phyloP scores from a whole-genome alignment of 495 filamentous ascomycete species.

The Lepraria neglecta region DNA sequence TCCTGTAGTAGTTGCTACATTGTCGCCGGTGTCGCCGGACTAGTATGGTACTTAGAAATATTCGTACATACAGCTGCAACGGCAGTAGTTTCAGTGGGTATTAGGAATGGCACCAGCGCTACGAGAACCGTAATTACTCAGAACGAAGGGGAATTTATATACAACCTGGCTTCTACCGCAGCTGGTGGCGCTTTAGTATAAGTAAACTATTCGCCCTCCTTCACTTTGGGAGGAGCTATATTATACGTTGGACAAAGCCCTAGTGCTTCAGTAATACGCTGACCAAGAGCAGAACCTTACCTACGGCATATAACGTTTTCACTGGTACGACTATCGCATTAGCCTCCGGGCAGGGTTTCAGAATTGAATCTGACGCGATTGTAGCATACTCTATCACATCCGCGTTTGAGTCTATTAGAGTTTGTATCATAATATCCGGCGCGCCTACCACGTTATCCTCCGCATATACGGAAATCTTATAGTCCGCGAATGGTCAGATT shows the following conservation, averaged over 20 bases:
- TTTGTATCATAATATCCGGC: conserved; percentile 21
- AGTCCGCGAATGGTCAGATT: conserved; percentile 22
- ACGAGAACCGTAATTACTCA: conserved; percentile 25
- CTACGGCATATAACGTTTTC: conserved; percentile 29
- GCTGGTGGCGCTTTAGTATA: conserved; percentile 17
- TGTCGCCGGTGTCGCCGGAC: conserved; percentile 25
- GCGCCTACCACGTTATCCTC: conserved; percentile 9
- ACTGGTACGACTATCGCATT: conserved; percentile 12
- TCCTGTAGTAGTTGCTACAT: conserved; percentile 24
- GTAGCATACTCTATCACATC: conserved; percentile 25
- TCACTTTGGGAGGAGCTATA: conserved; percentile 22
- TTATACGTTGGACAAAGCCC: conserved; percentile 13
- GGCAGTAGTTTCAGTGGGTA: conserved; percentile 15
- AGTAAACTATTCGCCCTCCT: conserved; percentile 19
- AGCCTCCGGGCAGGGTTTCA: background rate
- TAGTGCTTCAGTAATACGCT: background rate
- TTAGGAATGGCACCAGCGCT: conserved; percentile 21
- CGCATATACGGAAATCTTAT: conserved; percentile 25
- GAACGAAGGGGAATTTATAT: conserved; percentile 22
- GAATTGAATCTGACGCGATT: background rate
- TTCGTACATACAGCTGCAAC: conserved; percentile 28
- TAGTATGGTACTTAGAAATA: conserved; percentile 28
- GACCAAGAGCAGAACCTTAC: conserved; percentile 22
- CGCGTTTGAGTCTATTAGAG: conserved; percentile 11
- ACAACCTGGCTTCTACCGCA: conserved; percentile 13